These are phyloP conservation scores for Colletotrichum sp. DNA, from an alignment of 2,329 filamentous ascomycete species.

Conservation along the genomic window DNA sequence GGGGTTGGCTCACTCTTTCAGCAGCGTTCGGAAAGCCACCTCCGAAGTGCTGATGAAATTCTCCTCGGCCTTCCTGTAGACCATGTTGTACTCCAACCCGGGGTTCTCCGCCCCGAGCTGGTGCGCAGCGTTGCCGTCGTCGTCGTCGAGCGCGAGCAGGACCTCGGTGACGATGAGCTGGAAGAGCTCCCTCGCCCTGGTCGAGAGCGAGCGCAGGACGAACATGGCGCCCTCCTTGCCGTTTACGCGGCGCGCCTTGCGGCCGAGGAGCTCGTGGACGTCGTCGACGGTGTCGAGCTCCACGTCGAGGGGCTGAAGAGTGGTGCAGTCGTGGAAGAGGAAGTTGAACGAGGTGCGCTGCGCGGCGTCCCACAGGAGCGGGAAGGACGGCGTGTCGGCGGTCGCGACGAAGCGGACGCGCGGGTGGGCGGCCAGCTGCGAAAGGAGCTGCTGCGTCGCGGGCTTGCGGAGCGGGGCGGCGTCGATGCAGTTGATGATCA, in stretches of 20 bases:
- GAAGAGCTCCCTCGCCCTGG: conserved; percentile 90
- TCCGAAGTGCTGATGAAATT: conserved; percentile 97
- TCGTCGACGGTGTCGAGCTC: conserved; percentile 89
- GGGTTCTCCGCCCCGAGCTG: conserved; percentile 53
- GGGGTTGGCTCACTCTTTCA: conserved; percentile 78
- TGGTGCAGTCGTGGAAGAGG: conserved; percentile 92
- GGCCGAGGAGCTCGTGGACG: conserved; percentile 85
- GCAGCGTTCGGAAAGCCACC: conserved; percentile 89
- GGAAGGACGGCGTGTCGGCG: conserved; percentile 86
- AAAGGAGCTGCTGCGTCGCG: conserved; percentile 73
- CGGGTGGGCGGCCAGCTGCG: conserved; percentile 77
- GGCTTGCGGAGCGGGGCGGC: conserved; percentile 75
- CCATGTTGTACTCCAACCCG: conserved; percentile 85
- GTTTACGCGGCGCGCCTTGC: conserved; percentile 78
- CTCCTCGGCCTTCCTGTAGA: conserved; percentile 95
- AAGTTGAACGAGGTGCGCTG: conserved; percentile 85
- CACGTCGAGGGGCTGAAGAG: conserved; percentile 73
- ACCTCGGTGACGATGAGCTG: conserved; percentile 85
- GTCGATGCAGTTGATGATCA: conserved; percentile 89
- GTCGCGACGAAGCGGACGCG: conserved; percentile 78
- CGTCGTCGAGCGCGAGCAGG: conserved; percentile 71
- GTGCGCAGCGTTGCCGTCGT: conserved; percentile 41
- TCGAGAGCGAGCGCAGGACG: conserved; percentile 86
- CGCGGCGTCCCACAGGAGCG: conserved; percentile 87
- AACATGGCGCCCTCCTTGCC: conserved; percentile 92